Evolutionary conservation across 2,329 filamentous ascomycete species (phyloP).

Genomic region (Aureobasidium pullulans): DNA sequence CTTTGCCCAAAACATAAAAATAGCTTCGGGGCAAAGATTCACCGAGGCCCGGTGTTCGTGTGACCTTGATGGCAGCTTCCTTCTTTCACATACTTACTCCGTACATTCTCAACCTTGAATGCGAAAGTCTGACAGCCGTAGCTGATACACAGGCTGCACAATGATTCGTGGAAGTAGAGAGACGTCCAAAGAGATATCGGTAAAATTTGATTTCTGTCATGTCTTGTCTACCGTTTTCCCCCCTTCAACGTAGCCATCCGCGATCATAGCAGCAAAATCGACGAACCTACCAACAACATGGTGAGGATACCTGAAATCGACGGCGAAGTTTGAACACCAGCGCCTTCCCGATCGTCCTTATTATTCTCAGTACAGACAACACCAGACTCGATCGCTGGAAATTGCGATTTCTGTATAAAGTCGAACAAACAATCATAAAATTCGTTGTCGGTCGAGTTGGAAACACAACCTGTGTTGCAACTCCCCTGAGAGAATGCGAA

Average conservation of each 20-base stretch:
- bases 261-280: background rate
- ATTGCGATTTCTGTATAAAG: no score
- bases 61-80: background rate
- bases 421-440: background rate
- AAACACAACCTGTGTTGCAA: background rate
- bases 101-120: no score
- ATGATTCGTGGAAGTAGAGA: no score
- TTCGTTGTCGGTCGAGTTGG: background rate
- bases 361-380: background rate
- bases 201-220: no score
- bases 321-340: background rate
- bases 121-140: no score
- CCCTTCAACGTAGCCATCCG: background rate
- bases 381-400: no score
- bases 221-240: no score
- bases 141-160: no score
- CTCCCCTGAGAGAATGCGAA: background rate
- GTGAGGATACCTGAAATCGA: background rate
- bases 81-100: background rate
- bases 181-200: no score
- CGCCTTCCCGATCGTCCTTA: background rate
- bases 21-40: background rate
- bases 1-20: background rate
- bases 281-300: background rate
- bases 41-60: background rate